phyloP scores from a whole-genome alignment of 345 rosid genomes.

The Eucalyptus caleyi region DNA sequence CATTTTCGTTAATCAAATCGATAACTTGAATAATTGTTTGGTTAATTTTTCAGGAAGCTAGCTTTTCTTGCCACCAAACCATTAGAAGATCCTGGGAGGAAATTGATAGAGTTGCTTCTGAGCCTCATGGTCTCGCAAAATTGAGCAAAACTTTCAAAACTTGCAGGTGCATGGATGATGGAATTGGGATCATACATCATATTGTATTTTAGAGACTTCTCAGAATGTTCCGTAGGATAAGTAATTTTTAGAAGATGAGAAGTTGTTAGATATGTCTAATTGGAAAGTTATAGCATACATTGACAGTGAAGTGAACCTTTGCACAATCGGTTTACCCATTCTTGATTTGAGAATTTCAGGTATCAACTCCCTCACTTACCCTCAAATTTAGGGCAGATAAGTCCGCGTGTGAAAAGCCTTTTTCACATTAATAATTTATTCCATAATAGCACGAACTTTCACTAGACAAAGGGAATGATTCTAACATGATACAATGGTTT shows the following conservation, averaged over 20 bases:
- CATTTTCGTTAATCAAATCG: background rate
- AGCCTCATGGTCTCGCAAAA: background rate
- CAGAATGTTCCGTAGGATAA: background rate
- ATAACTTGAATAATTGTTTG: background rate
- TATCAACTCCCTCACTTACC: background rate
- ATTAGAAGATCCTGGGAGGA: background rate
- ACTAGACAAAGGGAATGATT: background rate
- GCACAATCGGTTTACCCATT: background rate
- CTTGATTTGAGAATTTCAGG: background rate
- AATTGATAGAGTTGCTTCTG: background rate
- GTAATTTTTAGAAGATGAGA: background rate
- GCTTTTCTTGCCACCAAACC: background rate
- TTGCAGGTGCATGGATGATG: background rate
- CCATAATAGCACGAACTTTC: background rate
- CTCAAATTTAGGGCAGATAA: background rate
- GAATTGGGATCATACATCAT: background rate
- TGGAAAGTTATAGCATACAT: background rate
- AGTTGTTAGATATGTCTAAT: background rate
- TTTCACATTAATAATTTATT: background rate
- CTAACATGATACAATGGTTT: background rate
- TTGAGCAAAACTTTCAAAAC: background rate
- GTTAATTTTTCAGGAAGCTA: background rate
- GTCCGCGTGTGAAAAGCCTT: background rate
- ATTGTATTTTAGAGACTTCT: background rate
- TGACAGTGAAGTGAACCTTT: background rate